Evolutionary conservation across 345 rosid species (phyloP).

Genomic region (Psidium friedrichsthalianum): DNA sequence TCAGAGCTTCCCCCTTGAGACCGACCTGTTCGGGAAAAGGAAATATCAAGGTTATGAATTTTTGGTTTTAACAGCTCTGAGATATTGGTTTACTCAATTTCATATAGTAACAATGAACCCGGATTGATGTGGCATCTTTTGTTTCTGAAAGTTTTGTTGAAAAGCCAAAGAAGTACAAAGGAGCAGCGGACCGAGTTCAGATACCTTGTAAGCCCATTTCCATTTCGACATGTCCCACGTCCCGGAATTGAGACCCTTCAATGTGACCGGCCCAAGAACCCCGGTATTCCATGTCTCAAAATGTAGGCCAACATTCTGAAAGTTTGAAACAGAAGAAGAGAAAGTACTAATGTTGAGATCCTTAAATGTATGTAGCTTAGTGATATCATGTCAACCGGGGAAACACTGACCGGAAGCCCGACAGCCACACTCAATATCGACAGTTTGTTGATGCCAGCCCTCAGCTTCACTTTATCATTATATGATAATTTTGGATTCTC

Average conservation of each 20-base stretch:
- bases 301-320: slow-evolving; percentile 74
- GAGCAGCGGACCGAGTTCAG: not conserved
- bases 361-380: not conserved
- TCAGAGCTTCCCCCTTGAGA: slow-evolving; percentile 58
- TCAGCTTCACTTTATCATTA: slow-evolving; percentile 53
- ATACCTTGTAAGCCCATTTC: slow-evolving; percentile 92
- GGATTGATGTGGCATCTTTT: not conserved
- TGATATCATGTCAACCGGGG: not conserved
- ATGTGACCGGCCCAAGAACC: slow-evolving; percentile 68
- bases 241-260: slow-evolving; percentile 64
- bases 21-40: slow-evolving; percentile 35
- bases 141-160: not conserved
- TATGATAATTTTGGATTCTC: slow-evolving; percentile 51
- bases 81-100: not conserved
- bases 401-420: slow-evolving; percentile 69
- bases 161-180: not conserved
- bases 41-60: not conserved
- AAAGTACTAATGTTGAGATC: not conserved
- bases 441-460: slow-evolving; percentile 73
- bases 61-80: not conserved
- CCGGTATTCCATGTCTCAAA: slow-evolving; percentile 82
- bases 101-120: not conserved
- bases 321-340: not conserved
- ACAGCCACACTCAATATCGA: slow-evolving; percentile 68
- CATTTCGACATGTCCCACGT: slow-evolving; percentile 73